These are phyloP conservation scores for Boletus insuetus DNA, from an alignment of 768 basidiomycete genomes.

Conservation along the genomic window DNA sequence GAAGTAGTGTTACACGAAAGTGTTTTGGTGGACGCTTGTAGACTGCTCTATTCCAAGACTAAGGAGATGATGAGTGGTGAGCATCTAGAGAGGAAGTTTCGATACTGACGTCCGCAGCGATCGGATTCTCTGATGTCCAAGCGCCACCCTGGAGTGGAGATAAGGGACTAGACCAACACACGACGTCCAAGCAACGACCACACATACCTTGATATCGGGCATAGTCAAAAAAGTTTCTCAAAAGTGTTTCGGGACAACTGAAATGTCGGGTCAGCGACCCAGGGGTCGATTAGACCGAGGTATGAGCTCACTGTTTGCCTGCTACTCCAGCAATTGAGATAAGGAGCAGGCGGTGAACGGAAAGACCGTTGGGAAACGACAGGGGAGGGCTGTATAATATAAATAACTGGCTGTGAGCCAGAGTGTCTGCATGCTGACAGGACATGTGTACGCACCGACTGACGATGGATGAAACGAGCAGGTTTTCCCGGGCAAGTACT, in stretches of 20 bases:
- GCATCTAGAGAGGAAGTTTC: background rate
- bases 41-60: constrained; percentile 65
- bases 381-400: background rate
- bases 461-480: background rate
- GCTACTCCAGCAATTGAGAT: background rate
- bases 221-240: background rate
- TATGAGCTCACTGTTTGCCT: constrained; percentile 1
- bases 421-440: background rate
- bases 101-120: constrained; percentile 27
- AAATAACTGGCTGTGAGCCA: background rate
- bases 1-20: constrained; percentile 59
- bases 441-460: background rate
- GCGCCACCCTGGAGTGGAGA: constrained; percentile 5
- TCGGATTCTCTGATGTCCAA: constrained; percentile 4
- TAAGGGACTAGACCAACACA: background rate
- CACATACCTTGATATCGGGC: constrained; percentile 15
- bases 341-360: too few relatives aligned
- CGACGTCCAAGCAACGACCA: background rate
- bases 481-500: background rate
- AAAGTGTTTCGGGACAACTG: background rate
- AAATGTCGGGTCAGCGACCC: constrained; percentile 2
- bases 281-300: background rate
- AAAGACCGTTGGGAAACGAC: background rate
- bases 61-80: background rate
- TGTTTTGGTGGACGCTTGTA: constrained; percentile 53